Evolutionary conservation across 306 rosid genomes (phyloP).

Genomic region (Inga leiocalycina): DNA sequence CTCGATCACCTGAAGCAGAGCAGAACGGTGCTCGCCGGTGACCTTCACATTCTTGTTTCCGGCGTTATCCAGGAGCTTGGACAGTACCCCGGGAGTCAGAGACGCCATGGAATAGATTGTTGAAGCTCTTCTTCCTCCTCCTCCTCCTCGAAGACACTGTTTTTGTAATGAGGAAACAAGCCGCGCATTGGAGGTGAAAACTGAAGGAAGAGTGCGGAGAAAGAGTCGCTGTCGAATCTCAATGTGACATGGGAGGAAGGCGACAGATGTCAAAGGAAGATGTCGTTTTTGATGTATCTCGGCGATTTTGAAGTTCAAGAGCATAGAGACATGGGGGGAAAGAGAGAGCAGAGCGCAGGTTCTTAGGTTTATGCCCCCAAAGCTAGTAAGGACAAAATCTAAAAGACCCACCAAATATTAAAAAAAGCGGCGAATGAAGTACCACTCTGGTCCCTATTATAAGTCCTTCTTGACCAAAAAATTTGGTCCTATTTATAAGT

Average conservation of each 20-base stretch:
- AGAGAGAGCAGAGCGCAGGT: constrained; percentile 16
- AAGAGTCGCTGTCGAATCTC: constrained; percentile 46
- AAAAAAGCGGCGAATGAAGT: neutral
- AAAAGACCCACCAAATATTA: neutral
- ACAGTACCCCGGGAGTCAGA: constrained; percentile 69
- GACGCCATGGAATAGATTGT: constrained; percentile 58
- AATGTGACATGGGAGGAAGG: constrained; percentile 42
- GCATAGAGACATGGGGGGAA: neutral
- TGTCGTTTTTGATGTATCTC: constrained; percentile 7
- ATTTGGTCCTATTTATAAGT: no score
- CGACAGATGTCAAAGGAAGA: constrained; percentile 44
- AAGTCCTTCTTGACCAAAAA: no score
- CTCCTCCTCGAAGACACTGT: neutral
- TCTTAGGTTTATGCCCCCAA: constrained; percentile 31
- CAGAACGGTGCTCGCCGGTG: constrained; percentile 67
- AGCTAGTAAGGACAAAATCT: constrained; percentile 37
- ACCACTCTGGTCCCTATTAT: no score
- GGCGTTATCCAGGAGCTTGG: constrained; percentile 66
- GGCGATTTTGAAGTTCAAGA: constrained; percentile 39
- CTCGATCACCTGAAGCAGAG: constrained; percentile 70
- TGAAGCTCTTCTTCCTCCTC: neutral
- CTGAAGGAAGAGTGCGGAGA: neutral
- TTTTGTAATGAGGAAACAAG: neutral
- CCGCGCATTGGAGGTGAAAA: neutral
- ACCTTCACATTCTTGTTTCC: constrained; percentile 47